Percentiles rank a stretch among this genome's conserved stretches.
Evolutionary conservation across 306 rosid genomes (phyloP).

Genomic region (Ochetophila trinervis): DNA sequence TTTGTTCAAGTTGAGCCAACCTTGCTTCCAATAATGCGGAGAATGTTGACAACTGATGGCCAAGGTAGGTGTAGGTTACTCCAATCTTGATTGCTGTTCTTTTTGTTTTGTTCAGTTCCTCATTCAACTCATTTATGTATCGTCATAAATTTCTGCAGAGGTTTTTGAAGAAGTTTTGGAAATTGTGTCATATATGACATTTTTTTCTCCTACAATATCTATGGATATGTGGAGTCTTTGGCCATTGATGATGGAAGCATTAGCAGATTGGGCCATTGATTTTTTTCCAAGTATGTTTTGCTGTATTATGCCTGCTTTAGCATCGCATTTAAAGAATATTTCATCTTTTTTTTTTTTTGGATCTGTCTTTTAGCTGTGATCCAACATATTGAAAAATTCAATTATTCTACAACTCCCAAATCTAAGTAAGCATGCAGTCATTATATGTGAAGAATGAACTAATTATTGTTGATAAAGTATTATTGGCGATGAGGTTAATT

Average conservation of each 20-base stretch:
- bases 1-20: constrained; percentile 84
- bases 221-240: constrained; percentile 96
- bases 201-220: constrained; percentile 89
- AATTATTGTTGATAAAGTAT: no score
- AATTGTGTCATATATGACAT: constrained; percentile 92
- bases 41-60: constrained; percentile 91
- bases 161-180: constrained; percentile 98
- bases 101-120: constrained; percentile 5
- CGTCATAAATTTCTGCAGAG: constrained; percentile 54
- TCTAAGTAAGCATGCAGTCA: no score
- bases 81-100: neutral
- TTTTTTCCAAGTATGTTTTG: constrained; percentile 72
- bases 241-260: constrained; percentile 94
- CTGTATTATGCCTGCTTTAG: neutral
- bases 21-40: constrained; percentile 83
- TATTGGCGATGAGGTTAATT: neutral
- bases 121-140: neutral
- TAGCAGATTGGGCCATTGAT: constrained; percentile 92
- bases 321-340: no score
- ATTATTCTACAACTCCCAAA: no score
- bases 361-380: no score
- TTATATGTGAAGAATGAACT: no score
- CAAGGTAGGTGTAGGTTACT: constrained; percentile 52
- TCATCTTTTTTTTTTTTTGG: no score
- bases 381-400: no score